Base-by-base conservation (phyloP, 2,329 filamentous ascomycete species). In the Phaeoacremonium minimum region DNA sequence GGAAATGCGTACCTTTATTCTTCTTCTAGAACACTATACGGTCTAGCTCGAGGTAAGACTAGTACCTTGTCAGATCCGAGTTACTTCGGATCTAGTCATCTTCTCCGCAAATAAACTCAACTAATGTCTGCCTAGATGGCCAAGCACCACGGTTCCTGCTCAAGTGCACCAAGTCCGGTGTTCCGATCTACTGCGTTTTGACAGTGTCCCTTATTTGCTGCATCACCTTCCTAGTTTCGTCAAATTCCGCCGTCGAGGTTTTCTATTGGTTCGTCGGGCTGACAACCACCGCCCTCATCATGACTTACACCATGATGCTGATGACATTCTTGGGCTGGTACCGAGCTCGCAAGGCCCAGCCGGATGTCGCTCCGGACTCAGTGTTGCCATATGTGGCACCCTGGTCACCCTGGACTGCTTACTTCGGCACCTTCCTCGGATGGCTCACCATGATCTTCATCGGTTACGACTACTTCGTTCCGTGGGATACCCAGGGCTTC, bases 391-490 rank as follows among this genome's bases (percentile, higher is more conserved):
- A 71, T 48, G 55, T 59, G 19, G 67, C 71, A 0, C 67, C 68
- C 4, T 50, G 69, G 22, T 64, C 69, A 18, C 73, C 75, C 0
- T 77, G 65, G 41, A 56, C 61, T 8, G 57, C 71, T 2, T 75
- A 63, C 43, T 52, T 71, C 26, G 63, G 63, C 4, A 56, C 75
- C 3, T 35, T 63, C n/a, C 47, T 77, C 15, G 61, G 72, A 19
- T 48, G 54, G 16, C 34, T 69, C 3, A 60, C 73, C 18, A 61
- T 73, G 11, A 36, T 78, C 18, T 73, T 75, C 32, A 68, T 75
- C 37, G 74, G 75, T 28, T 77, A 73, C 46, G 61, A 73, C 40
- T 53, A 65, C 32, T 75, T 78, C 48, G 60, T 65, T 40, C 72
- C 73, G 0, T 68, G 64, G 37, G 53, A 52, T 13, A 55, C 56